These are phyloP conservation scores for Smithsoniella earleae DNA, from an alignment of 163 green algal genomes.

Conservation along the genomic window DNA sequence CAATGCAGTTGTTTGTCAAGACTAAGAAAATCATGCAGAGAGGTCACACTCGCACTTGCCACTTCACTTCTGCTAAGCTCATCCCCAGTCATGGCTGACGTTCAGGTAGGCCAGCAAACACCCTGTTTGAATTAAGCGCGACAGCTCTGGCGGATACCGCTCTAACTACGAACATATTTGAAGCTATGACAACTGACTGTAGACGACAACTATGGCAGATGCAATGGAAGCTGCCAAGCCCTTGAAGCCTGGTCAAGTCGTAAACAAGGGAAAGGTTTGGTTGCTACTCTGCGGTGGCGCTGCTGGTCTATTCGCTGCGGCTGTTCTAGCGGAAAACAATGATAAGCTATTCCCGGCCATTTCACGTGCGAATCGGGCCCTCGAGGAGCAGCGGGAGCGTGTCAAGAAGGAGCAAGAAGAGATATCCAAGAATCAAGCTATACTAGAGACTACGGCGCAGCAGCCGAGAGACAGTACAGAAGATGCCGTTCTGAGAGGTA, in stretches of 20 bases:
- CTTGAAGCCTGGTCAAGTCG: not conserved
- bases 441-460: not conserved
- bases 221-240: not conserved
- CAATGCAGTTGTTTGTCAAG: too few species aligned
- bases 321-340: constrained; percentile 4
- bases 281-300: constrained; percentile 7
- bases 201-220: not conserved
- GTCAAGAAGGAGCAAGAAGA: not conserved
- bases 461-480: not conserved
- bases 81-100: too few species aligned
- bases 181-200: too few species aligned
- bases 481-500: not conserved
- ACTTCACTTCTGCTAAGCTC: too few species aligned
- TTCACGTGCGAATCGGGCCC: not conserved
- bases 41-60: too few species aligned
- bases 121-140: too few species aligned
- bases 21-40: too few species aligned
- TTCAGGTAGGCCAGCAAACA: too few species aligned
- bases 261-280: constrained; percentile 24
- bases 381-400: not conserved
- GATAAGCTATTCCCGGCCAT: constrained; percentile 8
- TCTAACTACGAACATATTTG: too few species aligned
- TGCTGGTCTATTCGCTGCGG: not conserved
- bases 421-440: not conserved
- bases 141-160: too few species aligned